Conservation (phyloP, 768 basidiomycete genomes). For the Solioccasus polychromus region DNA sequence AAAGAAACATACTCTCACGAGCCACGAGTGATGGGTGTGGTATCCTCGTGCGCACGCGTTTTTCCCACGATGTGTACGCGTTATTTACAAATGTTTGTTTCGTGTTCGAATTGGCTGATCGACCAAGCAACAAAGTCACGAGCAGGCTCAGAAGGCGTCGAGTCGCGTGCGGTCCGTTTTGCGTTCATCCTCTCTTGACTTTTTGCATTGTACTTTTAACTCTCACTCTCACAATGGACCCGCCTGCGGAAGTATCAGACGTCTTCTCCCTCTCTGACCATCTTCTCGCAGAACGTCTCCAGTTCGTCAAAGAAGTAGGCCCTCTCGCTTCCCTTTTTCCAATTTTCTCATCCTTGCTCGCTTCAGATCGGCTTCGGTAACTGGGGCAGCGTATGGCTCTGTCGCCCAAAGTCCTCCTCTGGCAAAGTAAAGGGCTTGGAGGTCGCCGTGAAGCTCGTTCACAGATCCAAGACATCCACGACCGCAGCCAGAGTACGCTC, state of each 20-base stretch:
- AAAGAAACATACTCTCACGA: too few species aligned
- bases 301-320: slow-evolving; percentile 72
- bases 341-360: not conserved
- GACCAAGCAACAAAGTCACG: not conserved
- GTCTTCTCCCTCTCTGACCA: slow-evolving; percentile 77
- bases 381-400: slow-evolving; percentile 91
- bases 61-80: slow-evolving; percentile 28
- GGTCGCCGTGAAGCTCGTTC: slow-evolving; percentile 92
- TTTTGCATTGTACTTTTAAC: slow-evolving; percentile 17
- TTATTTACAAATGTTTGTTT: slow-evolving; percentile 28
- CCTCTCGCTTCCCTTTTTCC: not conserved
- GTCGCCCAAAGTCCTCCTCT: slow-evolving; percentile 52
- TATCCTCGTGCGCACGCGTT: slow-evolving; percentile 22
- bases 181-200: not conserved
- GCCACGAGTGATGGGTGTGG: slow-evolving; percentile 18
- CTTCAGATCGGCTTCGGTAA: slow-evolving; percentile 85
- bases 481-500: slow-evolving; percentile 89
- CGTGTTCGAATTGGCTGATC: slow-evolving; percentile 30
- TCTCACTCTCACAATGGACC: slow-evolving; percentile 27
- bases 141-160: slow-evolving; percentile 2
- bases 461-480: slow-evolving; percentile 74
- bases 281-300: slow-evolving; percentile 62
- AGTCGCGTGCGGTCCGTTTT: not conserved
- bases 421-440: slow-evolving; percentile 46
- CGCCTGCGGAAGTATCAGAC: slow-evolving; percentile 38